Base-by-base conservation (phyloP, 106 monocot species). In the Dioscorea alata region DNA sequence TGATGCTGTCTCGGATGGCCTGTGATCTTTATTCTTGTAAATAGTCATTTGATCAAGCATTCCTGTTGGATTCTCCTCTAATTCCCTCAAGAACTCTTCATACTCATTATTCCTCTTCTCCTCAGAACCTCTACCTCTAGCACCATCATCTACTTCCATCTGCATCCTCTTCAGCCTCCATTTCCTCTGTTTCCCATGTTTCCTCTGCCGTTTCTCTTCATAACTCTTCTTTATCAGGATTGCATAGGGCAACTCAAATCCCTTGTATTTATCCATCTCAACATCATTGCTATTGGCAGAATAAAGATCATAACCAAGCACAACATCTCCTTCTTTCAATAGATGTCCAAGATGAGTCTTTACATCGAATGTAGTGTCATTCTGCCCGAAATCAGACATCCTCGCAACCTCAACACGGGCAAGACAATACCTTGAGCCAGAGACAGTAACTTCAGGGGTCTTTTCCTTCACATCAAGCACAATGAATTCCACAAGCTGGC, bases 201-300 rank as follows among this genome's bases (percentile, higher is more conserved):
- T 77, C 71, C 58, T 73, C 33, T 65, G 61, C 20, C 88, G 80
- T 76, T 79, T 81, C 71, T 90, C 90, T 61, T 81, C 92, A 20
- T 85, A 87, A 64, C 92, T 92, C 76, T 89, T 97, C 86, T 92
- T 97, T 1, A 97, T 69, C 70, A 97, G 74, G 22, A 97, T 51
- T 1, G 64, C 88, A 17, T 81, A 71, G 8, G 81, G 81, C 19
- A 81, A 23, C 8, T 72, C 70, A 63, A 92, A 75, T 2, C 84
- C 81, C 48, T 74, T 89, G 58, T 89, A 78, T 63, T 82, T 82
- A 24, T 89, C 84, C 6, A 89, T 50, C 50, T 89, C 96, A n/a
- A 56, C 12, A 49, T 97, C 89, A 28, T 89, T 92, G 8, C 54
- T 74, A 54, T 97, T 97, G 12, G 96, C 82, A 7, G 72, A 80